Evolutionary conservation across 2,329 filamentous ascomycete species (phyloP).

Genomic region (Colletotrichum lindemuthianum): DNA sequence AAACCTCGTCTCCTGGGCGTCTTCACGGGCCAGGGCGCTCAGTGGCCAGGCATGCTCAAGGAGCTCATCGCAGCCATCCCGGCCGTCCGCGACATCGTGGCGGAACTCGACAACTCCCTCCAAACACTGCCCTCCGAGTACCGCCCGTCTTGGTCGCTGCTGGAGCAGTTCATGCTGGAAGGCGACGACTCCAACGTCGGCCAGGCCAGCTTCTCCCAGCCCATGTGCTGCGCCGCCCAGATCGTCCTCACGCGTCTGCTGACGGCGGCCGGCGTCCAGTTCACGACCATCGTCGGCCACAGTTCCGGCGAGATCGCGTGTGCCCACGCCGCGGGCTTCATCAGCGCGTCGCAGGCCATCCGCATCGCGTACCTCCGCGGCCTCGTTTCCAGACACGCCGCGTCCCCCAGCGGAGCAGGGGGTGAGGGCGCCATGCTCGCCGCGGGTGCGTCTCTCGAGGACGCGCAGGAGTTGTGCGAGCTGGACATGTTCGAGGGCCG

Average conservation of each 20-base stretch:
- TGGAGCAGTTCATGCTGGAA: constrained; percentile 38
- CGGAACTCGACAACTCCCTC: constrained; percentile 39
- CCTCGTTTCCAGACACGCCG: constrained; percentile 3
- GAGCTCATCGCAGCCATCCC: constrained; percentile 34
- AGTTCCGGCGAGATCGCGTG: constrained; percentile 61
- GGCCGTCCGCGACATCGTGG: constrained; percentile 29
- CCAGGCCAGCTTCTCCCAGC: constrained; percentile 35
- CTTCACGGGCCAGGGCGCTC: constrained; percentile 47
- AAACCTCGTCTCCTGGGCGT: constrained; percentile 35
- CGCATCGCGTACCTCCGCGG: constrained; percentile 40
- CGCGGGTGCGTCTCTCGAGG: constrained; percentile 34
- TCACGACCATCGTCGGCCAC: constrained; percentile 55
- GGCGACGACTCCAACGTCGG: constrained; percentile 36
- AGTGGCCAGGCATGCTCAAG: constrained; percentile 42
- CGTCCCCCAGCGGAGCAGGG: constrained; percentile 7
- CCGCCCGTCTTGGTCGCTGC: constrained; percentile 41
- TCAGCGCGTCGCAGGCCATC: constrained; percentile 43
- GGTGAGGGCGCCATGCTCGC: constrained; percentile 41
- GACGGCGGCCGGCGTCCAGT: constrained; percentile 44
- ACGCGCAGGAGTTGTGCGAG: constrained; percentile 32
- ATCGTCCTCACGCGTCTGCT: constrained; percentile 42
- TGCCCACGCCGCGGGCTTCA: constrained; percentile 58
- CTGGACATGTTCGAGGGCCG: constrained; percentile 32
- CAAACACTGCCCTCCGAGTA: constrained; percentile 35
- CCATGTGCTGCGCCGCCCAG: constrained; percentile 36